phyloP scores from a whole-genome alignment of 208 protist species.

The Trypanosoma mega region DNA sequence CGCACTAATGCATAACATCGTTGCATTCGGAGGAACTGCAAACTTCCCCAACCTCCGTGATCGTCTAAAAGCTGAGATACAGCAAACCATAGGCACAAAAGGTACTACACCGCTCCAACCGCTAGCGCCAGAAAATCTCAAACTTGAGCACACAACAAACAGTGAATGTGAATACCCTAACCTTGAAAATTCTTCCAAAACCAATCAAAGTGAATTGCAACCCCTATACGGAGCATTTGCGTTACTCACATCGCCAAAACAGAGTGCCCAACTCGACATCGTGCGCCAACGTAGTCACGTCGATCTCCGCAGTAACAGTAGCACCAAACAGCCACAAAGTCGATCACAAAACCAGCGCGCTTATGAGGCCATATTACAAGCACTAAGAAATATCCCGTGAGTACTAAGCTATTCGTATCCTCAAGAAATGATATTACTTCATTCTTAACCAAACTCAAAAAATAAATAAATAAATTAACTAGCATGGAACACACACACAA shows the following conservation, averaged over 20 bases:
- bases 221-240: conserved; percentile 49
- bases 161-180: no score
- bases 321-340: no score
- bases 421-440: no score
- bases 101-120: background rate
- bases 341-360: no score
- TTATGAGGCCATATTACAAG: no score
- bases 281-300: conserved; percentile 11
- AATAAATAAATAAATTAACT: no score
- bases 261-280: conserved; percentile 1
- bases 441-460: no score
- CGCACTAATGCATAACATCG: conserved; percentile 37
- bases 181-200: background rate
- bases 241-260: conserved; percentile 24
- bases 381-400: no score
- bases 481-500: no score
- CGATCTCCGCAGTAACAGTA: no score
- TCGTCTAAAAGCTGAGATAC: conserved; percentile 49
- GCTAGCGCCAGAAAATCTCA: conserved; percentile 2
- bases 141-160: no score
- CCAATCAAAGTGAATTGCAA: conserved; percentile 31
- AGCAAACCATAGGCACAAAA: background rate
- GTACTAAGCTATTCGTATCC: no score
- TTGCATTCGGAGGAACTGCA: conserved; percentile 56
- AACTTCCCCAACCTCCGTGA: conserved; percentile 35